phyloP scores from a whole-genome alignment of 257 asterid species.

The Solanum chmielewskii region DNA sequence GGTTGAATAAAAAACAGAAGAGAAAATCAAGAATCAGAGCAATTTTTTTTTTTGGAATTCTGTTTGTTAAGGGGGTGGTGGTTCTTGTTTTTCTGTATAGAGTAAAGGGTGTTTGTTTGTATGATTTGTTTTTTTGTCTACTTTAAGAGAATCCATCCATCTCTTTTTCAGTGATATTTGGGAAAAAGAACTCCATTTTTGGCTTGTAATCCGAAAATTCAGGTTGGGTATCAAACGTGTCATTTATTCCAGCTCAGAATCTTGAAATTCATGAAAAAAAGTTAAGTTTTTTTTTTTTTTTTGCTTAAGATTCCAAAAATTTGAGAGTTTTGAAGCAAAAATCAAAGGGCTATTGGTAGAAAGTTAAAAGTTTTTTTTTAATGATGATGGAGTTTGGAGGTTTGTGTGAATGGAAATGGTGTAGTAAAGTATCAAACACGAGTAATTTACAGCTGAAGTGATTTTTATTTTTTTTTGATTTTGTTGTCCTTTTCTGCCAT shows the following conservation, averaged over 20 bases:
- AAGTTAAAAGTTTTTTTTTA: not conserved
- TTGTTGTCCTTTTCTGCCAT: constrained; percentile 33
- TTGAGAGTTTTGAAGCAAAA: not conserved
- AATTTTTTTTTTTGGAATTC: not conserved
- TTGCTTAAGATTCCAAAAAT: not conserved
- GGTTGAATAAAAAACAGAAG: not conserved
- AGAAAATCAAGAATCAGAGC: not conserved
- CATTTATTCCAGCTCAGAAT: not conserved
- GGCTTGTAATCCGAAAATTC: not conserved
- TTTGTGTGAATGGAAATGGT: constrained; percentile 10
- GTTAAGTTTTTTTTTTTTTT: too few relatives aligned
- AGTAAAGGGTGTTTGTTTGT: not conserved
- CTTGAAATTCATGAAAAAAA: not conserved
- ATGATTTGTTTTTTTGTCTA: not conserved
- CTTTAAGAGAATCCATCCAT: not conserved
- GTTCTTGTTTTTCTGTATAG: not conserved
- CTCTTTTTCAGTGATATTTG: not conserved
- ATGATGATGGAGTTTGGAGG: constrained; percentile 5
- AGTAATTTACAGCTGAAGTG: constrained; percentile 7
- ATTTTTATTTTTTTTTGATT: not conserved
- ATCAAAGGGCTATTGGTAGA: not conserved
- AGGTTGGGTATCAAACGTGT: not conserved
- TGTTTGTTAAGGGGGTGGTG: not conserved
- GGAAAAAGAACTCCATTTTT: not conserved
- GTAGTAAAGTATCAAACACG: constrained; percentile 2